Evolutionary conservation across 805 yeast genomes (phyloP).

Genomic region (Ogataea ganodermae): DNA sequence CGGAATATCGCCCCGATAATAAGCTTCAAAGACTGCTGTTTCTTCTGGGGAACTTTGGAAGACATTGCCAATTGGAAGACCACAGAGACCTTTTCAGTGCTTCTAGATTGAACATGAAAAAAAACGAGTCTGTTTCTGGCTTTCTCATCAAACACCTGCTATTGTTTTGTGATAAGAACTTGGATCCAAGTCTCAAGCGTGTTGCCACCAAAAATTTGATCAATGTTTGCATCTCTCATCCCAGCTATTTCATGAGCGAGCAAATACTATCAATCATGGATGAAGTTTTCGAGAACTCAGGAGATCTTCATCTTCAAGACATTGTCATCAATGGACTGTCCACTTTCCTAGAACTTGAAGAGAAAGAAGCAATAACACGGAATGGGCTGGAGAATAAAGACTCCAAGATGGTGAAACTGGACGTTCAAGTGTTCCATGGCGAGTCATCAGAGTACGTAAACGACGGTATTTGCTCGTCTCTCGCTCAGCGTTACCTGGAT

Average conservation of each 20-base stretch:
- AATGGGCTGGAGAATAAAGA: conserved; percentile 42
- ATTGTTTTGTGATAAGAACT: conserved; percentile 43
- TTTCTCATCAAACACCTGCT: conserved; percentile 61
- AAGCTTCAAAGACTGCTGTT: conserved; percentile 58
- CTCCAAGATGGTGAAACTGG: conserved; percentile 41
- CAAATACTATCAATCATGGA: conserved; percentile 56
- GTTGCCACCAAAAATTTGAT: conserved; percentile 60
- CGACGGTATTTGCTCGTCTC: conserved; percentile 74
- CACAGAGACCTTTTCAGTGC: conserved; percentile 41
- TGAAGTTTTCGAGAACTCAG: conserved; percentile 40
- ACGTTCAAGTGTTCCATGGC: conserved; percentile 57
- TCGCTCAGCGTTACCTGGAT: conserved; percentile 63
- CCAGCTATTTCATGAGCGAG: conserved; percentile 63
- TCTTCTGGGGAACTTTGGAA: conserved; percentile 70
- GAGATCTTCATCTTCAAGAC: conserved; percentile 45
- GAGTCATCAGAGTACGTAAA: conserved; percentile 47
- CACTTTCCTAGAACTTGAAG: conserved; percentile 60
- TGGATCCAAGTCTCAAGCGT: conserved; percentile 41
- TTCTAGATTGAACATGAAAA: conserved; percentile 44
- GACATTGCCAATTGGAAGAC: conserved; percentile 62
- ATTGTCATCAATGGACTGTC: conserved; percentile 58
- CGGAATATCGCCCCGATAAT: conserved; percentile 38
- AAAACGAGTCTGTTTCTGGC: conserved; percentile 57
- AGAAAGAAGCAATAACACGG: conserved; percentile 42
- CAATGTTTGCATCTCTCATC: conserved; percentile 59